Evolutionary conservation across 352 stramenopile genomes (phyloP).

Genomic region (Phytophthora nicotianae): DNA sequence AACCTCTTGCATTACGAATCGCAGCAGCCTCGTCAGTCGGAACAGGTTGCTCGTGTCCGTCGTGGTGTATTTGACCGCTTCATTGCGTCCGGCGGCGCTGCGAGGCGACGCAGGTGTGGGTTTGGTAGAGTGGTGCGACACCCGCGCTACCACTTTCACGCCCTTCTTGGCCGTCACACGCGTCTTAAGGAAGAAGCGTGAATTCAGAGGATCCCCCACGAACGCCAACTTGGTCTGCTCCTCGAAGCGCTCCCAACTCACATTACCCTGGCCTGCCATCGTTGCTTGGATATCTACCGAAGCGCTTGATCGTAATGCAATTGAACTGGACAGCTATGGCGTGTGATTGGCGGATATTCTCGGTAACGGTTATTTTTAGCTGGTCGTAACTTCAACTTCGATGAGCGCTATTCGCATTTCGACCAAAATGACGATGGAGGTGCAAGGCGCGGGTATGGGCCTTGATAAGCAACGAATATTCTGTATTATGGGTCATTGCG

Average conservation of each 20-base stretch:
- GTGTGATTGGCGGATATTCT: constrained; percentile 32
- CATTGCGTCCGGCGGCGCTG: constrained; percentile 12
- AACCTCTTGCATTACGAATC: constrained; percentile 74
- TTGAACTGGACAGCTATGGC: constrained; percentile 9
- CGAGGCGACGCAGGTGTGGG: constrained; percentile 18
- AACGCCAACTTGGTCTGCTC: constrained; percentile 72
- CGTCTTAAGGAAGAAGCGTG: constrained; percentile 71
- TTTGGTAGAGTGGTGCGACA: constrained; percentile 40
- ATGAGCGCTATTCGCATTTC: too few species aligned
- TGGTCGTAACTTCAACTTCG: constrained; percentile 33
- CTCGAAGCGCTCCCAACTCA: constrained; percentile 74
- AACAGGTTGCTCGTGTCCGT: constrained; percentile 39
- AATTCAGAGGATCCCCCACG: constrained; percentile 51
- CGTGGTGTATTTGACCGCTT: constrained; percentile 38
- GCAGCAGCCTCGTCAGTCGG: constrained; percentile 55
- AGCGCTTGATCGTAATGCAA: background rate
- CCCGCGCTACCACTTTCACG: constrained; percentile 52
- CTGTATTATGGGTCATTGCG: background rate
- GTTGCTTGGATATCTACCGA: constrained; percentile 8
- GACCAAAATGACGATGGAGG: constrained; percentile 12
- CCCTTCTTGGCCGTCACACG: constrained; percentile 35
- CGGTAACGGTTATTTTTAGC: constrained; percentile 22
- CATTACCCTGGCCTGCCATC: constrained; percentile 26
- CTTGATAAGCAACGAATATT: background rate
- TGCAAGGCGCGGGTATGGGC: constrained; percentile 10